Evolutionary conservation across 805 yeast genomes (phyloP).

Genomic region (Brettanomyces anomalus): DNA sequence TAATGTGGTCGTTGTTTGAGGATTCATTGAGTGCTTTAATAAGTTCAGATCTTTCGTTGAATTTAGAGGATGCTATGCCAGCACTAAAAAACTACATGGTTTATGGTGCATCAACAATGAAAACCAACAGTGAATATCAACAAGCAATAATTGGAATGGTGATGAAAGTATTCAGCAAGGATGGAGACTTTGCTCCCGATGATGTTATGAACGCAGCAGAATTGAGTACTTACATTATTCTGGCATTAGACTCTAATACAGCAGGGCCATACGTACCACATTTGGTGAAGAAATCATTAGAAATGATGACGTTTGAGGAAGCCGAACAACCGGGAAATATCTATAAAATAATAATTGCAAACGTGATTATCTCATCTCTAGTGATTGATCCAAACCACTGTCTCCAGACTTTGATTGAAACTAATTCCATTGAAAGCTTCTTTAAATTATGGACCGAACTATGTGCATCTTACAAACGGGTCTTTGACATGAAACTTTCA

Average conservation of each 20-base stretch:
- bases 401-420: slow-evolving; percentile 38
- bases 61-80: slow-evolving; percentile 68
- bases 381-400: slow-evolving; percentile 51
- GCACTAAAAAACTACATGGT: slow-evolving; percentile 67
- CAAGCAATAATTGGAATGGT: slow-evolving; percentile 45
- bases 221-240: slow-evolving; percentile 52
- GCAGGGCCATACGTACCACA: slow-evolving; percentile 37
- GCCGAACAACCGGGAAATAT: slow-evolving; percentile 16
- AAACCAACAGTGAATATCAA: slow-evolving; percentile 36
- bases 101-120: slow-evolving; percentile 41
- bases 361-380: slow-evolving; percentile 56
- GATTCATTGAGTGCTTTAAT: slow-evolving; percentile 29
- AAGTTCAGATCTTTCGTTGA: slow-evolving; percentile 48
- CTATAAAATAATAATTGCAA: slow-evolving; percentile 39
- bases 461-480: slow-evolving; percentile 50
- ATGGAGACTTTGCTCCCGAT: slow-evolving; percentile 42
- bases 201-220: slow-evolving; percentile 56
- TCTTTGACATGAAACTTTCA: slow-evolving; percentile 73
- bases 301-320: slow-evolving; percentile 26
- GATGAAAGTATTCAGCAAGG: slow-evolving; percentile 27
- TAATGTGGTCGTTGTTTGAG: slow-evolving; percentile 68
- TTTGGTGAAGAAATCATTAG: slow-evolving; percentile 36
- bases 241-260: slow-evolving; percentile 40
- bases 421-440: slow-evolving; percentile 37
- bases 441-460: slow-evolving; percentile 60